Conservation (phyloP, 768 basidiomycete genomes). For the Termitomyces sp. region DNA sequence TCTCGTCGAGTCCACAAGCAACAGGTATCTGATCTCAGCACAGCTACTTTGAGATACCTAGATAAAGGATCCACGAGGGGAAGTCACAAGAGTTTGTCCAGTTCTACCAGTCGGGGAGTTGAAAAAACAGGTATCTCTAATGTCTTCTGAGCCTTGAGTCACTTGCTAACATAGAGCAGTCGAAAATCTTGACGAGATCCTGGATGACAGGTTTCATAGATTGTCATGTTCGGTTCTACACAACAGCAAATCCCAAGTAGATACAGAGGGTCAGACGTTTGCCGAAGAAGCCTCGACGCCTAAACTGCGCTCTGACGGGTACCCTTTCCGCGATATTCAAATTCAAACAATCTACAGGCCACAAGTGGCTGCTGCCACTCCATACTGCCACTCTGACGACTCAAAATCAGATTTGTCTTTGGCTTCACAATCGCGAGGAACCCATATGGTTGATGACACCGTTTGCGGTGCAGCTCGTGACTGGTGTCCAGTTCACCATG, state of each 20-base stretch:
- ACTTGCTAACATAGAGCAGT: not conserved
- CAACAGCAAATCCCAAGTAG: not conserved
- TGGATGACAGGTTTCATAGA: not conserved
- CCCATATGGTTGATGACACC: not conserved
- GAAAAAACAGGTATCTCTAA: not conserved
- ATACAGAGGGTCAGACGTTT: not conserved
- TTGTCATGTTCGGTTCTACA: not conserved
- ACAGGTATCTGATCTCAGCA: slow-evolving; percentile 10
- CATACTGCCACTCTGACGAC: not conserved
- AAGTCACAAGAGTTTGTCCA: not conserved
- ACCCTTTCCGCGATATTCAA: slow-evolving; percentile 10
- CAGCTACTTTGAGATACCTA: slow-evolving; percentile 9
- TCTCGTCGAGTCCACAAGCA: slow-evolving; percentile 4
- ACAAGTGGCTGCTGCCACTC: not conserved
- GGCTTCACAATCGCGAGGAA: slow-evolving; percentile 2
- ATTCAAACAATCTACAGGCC: slow-evolving; percentile 8
- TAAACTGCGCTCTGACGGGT: not conserved
- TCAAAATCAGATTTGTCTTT: slow-evolving; percentile 4
- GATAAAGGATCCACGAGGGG: not conserved
- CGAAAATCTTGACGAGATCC: not conserved
- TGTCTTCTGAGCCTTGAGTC: not conserved
- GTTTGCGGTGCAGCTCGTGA: not conserved
- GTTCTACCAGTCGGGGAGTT: not conserved
- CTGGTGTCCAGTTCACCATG: slow-evolving; percentile 4
- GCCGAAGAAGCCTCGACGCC: not conserved